Conservation (phyloP, 306 rosid genomes). For the Vicia faba region DNA sequence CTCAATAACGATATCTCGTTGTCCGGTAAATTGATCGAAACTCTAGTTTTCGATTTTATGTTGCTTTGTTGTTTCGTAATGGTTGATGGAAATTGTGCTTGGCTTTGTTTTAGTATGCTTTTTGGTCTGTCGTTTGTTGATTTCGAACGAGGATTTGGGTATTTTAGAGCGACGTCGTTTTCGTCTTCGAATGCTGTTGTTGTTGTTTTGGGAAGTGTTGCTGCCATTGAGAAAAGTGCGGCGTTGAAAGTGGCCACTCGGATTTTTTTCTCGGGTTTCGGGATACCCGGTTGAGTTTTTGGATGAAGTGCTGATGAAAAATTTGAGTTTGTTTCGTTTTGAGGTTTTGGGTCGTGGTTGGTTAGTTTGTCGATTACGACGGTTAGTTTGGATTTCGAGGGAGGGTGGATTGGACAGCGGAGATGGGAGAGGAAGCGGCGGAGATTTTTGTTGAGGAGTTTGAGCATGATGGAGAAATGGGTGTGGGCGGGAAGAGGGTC, state of each 20-base stretch:
- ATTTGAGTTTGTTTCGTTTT: slow-evolving; percentile 39
- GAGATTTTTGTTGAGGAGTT: slow-evolving; percentile 53
- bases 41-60: slow-evolving; percentile 65
- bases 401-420: slow-evolving; percentile 63
- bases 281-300: slow-evolving; percentile 43
- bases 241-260: slow-evolving; percentile 90
- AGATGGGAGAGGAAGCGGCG: slow-evolving; percentile 65
- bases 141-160: slow-evolving; percentile 39
- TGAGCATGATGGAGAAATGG: slow-evolving; percentile 54
- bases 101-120: slow-evolving; percentile 73
- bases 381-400: slow-evolving; percentile 48
- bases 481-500: slow-evolving; percentile 17
- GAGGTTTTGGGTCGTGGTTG: slow-evolving; percentile 40
- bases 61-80: background rate
- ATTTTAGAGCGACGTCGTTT: slow-evolving; percentile 34
- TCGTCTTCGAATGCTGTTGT: slow-evolving; percentile 31
- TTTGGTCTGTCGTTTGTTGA: slow-evolving; percentile 60
- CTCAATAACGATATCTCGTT: slow-evolving; percentile 79
- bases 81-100: slow-evolving; percentile 19
- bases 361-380: slow-evolving; percentile 48
- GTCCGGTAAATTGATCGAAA: slow-evolving; percentile 87
- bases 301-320: slow-evolving; percentile 54
- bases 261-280: slow-evolving; percentile 38
- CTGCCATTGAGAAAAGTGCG: slow-evolving; percentile 94
- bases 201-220: slow-evolving; percentile 59